Evolutionary conservation across 768 basidiomycete genomes (phyloP), one percentile per base, ranked within the genome.

Genomic region (Daedalea quercina): DNA sequence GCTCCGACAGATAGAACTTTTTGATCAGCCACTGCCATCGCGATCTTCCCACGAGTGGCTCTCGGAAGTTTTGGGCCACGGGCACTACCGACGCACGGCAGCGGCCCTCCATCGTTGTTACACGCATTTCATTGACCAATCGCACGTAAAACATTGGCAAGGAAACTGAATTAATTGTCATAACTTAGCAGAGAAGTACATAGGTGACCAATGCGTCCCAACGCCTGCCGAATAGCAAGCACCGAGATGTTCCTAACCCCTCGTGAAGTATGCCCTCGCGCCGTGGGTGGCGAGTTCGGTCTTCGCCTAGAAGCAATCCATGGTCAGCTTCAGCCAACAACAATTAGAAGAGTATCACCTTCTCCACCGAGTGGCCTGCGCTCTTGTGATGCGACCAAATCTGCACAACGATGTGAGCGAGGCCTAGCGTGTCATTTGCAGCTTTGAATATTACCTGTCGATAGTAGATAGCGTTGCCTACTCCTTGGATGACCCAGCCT

Each of bases 401-500:
- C 88, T 89, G 59, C 26, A 31, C 28, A 45, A 41, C 4, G 15
- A n/a, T 17, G 46, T 20, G 44, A 61, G 40, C 19, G 17, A 35
- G 17, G 31, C 23, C 51, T 58, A 58, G 13, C 58, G 59, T 41
- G 57, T 45, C 24, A 46, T 40, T 22, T 15, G 7, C 13, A 3
- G 57, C 44, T n/a, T n/a, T n/a, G 47, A 52, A 33, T 54, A 34
- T 51, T 54, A 87, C 90, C 78, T 85, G 78, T 24, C 85, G 81
- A 68, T 85, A 93, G 66, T 87, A 92, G 57, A 78, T 86, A 12
- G 79, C 84, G 64, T 83, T 80, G n/a, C 90, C 92, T 45, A 84
- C 60, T 20, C 89, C 89, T 69, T 99, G 93, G 23, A 94, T 52
- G 3, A 76, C 75, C 95, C 95, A 99, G 34, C 92, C 94, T 24